Evolutionary conservation across 1,284 basidiomycete genomes (phyloP).

Genomic region (Marasmius tenuissimus): DNA sequence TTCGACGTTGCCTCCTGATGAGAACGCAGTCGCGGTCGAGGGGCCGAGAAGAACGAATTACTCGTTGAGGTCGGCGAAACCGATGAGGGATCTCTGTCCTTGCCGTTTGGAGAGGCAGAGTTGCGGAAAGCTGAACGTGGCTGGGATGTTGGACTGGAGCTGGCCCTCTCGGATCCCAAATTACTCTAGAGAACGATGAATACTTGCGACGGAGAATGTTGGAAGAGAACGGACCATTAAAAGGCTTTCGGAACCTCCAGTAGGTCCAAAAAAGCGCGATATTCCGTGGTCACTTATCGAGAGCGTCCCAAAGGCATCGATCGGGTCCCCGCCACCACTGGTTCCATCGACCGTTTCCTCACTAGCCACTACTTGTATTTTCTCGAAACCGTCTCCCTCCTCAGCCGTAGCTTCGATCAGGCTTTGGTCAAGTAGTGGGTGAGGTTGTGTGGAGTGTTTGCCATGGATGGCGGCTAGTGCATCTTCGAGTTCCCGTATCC

Average conservation of each 20-base stretch:
- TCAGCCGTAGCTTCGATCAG: constrained; percentile 40
- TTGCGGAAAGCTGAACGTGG: not conserved
- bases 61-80: not conserved
- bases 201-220: not conserved
- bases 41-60: constrained; percentile 11
- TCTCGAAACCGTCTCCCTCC: constrained; percentile 22
- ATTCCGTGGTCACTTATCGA: constrained; percentile 61
- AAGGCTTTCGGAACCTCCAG: constrained; percentile 52
- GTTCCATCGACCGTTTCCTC: constrained; percentile 20
- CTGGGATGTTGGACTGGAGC: not conserved
- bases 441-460: constrained; percentile 50
- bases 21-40: constrained; percentile 8
- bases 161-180: constrained; percentile 1
- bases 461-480: constrained; percentile 55
- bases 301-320: constrained; percentile 62
- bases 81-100: constrained; percentile 10
- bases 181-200: constrained; percentile 3
- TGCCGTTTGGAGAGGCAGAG: not conserved
- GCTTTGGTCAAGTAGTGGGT: constrained; percentile 65
- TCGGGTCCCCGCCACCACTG: constrained; percentile 35
- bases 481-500: constrained; percentile 68
- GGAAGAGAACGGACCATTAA: constrained; percentile 10
- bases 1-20: constrained; percentile 7
- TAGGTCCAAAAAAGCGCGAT: constrained; percentile 63
- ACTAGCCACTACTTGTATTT: not conserved